Evolutionary conservation across 2,329 filamentous ascomycete species (phyloP), one percentile per base, ranked within the genome.

Genomic region (Apiospora arundinis): DNA sequence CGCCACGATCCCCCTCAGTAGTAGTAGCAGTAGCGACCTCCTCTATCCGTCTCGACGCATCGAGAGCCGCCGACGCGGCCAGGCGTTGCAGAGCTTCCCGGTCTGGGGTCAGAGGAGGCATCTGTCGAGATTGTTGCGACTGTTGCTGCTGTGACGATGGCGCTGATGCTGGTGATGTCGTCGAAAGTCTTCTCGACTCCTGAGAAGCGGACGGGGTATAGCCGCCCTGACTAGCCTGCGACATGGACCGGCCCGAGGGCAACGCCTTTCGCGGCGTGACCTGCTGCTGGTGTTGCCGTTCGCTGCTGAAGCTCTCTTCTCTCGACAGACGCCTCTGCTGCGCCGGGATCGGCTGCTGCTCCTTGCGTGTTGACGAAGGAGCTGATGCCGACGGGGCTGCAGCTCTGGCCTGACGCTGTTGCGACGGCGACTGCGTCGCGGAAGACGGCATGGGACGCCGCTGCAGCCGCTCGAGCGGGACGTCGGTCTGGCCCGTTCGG

Each of bases 401-500:
- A 56, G 49, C 28, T 37, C 52, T 9, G 52, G 42, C 42, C 28
- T 60, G 32, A 11, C 40, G 69, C 72, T 18, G 28, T n/a, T 37
- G 32, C 2, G 32, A 18, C 18, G 56, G 32, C 32, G 56, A 40
- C 18, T 63, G 56, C 18, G 28, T 11, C 16, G 52, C 28, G 6
- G 28, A 3, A 12, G 75, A 73, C 7, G 74, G 74, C 11, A 81
- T 28, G 25, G 79, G 81, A 42, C 82, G 80, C 67, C 83, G 78
- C 76, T 90, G 83, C 25, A 94, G 84, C 65, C 88, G 82, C 70
- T 90, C 85, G 73, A 93, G 86, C 1, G 92, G 91, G 40, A 93
- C 85, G 71, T 88, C 83, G 70, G 90, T 87, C 81, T 95, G 93
- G 72, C 92, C 90, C 1, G 92, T 95, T 71, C 87, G 88, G 74